A percentile compares a stretch with the other conserved stretches of the same genome.
Evolutionary conservation across 78 protist genomes (phyloP).

Genomic region (Cavenderia fasciculata): DNA sequence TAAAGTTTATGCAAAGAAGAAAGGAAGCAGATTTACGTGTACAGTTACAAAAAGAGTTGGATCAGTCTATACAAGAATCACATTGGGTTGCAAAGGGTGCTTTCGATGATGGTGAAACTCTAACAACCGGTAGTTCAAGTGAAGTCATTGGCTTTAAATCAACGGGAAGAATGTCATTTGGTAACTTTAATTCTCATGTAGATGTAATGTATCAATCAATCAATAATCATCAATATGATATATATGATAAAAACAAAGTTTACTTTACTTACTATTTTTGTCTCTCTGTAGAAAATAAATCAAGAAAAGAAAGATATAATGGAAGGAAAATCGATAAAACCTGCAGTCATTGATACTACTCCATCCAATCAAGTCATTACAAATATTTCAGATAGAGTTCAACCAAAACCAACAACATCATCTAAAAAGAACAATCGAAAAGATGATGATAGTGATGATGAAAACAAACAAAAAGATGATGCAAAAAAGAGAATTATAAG

Average conservation of each 20-base stretch:
- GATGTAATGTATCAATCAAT: conserved; percentile 16
- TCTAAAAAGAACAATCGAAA: conserved; percentile 13
- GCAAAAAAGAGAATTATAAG: conserved; percentile 12
- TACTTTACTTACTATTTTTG: not conserved
- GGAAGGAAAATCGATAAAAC: too few relatives aligned
- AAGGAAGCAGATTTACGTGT: conserved; percentile 55
- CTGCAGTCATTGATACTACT: too few relatives aligned
- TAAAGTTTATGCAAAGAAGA: conserved; percentile 63
- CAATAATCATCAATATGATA: not conserved
- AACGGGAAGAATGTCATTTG: conserved; percentile 63
- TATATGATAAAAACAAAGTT: not conserved
- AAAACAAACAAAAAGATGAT: conserved; percentile 9
- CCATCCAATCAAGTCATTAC: too few relatives aligned
- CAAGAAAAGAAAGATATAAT: not conserved
- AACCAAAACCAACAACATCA: conserved; percentile 7
- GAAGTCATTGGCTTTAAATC: conserved; percentile 59
- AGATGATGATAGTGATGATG: not conserved
- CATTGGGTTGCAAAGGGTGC: conserved; percentile 77
- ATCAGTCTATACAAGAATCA: conserved; percentile 48
- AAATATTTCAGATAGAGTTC: too few relatives aligned
- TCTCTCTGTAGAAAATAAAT: not conserved
- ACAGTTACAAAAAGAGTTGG: conserved; percentile 42
- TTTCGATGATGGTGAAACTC: conserved; percentile 68
- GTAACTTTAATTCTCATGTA: conserved; percentile 45
- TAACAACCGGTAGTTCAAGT: conserved; percentile 28